phyloP scores from a whole-genome alignment of 2,329 filamentous ascomycete genomes.

The Colletotrichum sidae region DNA sequence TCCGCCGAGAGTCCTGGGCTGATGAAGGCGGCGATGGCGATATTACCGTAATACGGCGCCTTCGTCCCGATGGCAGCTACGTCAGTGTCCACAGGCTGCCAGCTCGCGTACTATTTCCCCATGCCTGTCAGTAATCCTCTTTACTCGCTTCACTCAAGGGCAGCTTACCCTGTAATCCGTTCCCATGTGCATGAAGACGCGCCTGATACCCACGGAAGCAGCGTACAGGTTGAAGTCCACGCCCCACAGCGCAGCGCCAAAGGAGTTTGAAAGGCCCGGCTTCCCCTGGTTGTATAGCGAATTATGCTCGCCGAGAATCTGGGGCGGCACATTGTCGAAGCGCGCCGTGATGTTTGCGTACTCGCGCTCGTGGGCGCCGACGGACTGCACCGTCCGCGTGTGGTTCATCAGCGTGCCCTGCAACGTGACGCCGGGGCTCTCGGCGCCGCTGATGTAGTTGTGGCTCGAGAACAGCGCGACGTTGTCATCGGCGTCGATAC shows the following conservation, averaged over 20 bases:
- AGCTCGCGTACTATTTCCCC: conserved; percentile 59
- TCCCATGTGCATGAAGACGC: conserved; percentile 74
- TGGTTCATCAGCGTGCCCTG: conserved; percentile 74
- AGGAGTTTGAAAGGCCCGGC: conserved; percentile 71
- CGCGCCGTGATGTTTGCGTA: conserved; percentile 54
- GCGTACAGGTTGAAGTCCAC: conserved; percentile 71
- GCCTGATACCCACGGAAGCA: conserved; percentile 65
- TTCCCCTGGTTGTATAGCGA: conserved; percentile 72
- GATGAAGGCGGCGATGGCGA: conserved; percentile 68
- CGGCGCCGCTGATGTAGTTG: conserved; percentile 73
- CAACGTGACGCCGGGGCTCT: conserved; percentile 70
- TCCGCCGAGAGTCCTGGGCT: conserved; percentile 52
- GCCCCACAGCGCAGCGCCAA: conserved; percentile 74
- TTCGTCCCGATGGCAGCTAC: conserved; percentile 66
- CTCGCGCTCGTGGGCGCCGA: conserved; percentile 61
- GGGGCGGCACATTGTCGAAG: conserved; percentile 61
- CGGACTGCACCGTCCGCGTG: conserved; percentile 60
- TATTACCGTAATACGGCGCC: conserved; percentile 72
- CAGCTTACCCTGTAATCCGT: conserved; percentile 65
- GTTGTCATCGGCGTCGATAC: conserved; percentile 59
- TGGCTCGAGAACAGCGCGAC: conserved; percentile 68
- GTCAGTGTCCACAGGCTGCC: conserved; percentile 68
- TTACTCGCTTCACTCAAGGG: not conserved
- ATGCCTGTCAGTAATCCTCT: conserved; percentile 9
- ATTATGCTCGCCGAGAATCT: conserved; percentile 72